Evolutionary conservation across 2,329 filamentous ascomycete genomes (phyloP), one percentile per base, ranked within the genome.

Genomic region (Rasamsonia emersonii): DNA sequence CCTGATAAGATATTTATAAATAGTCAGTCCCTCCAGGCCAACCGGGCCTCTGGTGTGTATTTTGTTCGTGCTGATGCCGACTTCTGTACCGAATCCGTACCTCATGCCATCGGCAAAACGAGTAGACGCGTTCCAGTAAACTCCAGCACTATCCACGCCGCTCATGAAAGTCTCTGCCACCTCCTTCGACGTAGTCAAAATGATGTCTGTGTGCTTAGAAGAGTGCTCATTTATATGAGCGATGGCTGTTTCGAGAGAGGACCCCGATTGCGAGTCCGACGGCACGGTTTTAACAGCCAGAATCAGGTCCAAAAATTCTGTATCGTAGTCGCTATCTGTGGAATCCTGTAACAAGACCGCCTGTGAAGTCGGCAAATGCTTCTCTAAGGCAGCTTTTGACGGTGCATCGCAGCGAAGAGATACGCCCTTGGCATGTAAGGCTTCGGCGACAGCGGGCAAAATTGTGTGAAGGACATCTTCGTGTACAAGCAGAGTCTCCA

Each of bases 41-140:
- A 98, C 91, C 0, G 91, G 91, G 0, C 91, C 91, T 30, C 91
- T 71, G 1, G 85, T 83, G 56, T 98, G 91, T 42, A 98, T 94
- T 68, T 96, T 98, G 68, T 95, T 98, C 30, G 91, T 98, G 64
- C 84, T 93, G 61, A 98, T 96, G 33, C 91, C 91, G 15, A 98
- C 91, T 63, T 98, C 91, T 0, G 91, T 96, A 28, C 91, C 91
- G 61, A 98, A 98, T 5, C 91, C 91, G 56, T 93, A 96, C 24
- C 91, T 74, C 82, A 93, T 95, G 5, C 91, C 91, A 57, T 98
- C 91, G 4, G 88, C 86, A 64, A 98, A 89, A 30, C 91, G 76
- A 6, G 86, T 94, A 15, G 85, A 93, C 5, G 86, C 84, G 56
- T 98, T 98, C 86, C 89, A 95, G 70, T 93, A 98, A 11, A 89